Conservation (phyloP, 192 early-diverging fungal species). For the Entrophospora sp. region DNA sequence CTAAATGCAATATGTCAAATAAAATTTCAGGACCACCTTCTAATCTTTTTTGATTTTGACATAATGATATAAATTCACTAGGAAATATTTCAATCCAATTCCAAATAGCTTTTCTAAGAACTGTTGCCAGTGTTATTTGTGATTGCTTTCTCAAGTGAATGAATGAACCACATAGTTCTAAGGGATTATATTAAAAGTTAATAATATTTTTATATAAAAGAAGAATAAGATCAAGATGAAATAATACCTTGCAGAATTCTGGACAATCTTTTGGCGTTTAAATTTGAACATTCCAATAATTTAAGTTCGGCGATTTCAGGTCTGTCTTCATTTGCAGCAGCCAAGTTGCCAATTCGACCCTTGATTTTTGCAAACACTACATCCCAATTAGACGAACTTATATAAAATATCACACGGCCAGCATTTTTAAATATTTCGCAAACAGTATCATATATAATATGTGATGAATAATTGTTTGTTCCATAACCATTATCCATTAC, state of each 20-base stretch:
- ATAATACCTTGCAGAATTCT: slow-evolving; percentile 52
- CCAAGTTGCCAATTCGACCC: slow-evolving; percentile 52
- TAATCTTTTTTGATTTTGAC: slow-evolving; percentile 47
- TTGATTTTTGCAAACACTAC: slow-evolving; percentile 67
- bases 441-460: slow-evolving; percentile 41
- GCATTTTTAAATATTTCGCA: slow-evolving; percentile 77
- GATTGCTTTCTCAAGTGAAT: slow-evolving; percentile 54
- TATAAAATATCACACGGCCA: slow-evolving; percentile 73
- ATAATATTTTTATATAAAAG: background rate
- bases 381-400: slow-evolving; percentile 85
- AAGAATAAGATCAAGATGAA: background rate
- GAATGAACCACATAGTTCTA: slow-evolving; percentile 44
- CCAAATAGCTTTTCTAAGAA: slow-evolving; percentile 80
- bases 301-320: slow-evolving; percentile 74
- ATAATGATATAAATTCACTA: slow-evolving; percentile 71
- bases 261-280: slow-evolving; percentile 66
- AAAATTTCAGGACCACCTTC: slow-evolving; percentile 66
- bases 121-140: slow-evolving; percentile 66
- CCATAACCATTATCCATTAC: too few species aligned
- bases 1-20: slow-evolving; percentile 57
- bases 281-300: slow-evolving; percentile 75
- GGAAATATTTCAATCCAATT: slow-evolving; percentile 87
- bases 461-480: too few species aligned
- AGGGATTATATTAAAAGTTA: background rate
- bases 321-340: slow-evolving; percentile 57